Conservation (phyloP, 805 yeast genomes). For the Metschnikowia bowlesiae region DNA sequence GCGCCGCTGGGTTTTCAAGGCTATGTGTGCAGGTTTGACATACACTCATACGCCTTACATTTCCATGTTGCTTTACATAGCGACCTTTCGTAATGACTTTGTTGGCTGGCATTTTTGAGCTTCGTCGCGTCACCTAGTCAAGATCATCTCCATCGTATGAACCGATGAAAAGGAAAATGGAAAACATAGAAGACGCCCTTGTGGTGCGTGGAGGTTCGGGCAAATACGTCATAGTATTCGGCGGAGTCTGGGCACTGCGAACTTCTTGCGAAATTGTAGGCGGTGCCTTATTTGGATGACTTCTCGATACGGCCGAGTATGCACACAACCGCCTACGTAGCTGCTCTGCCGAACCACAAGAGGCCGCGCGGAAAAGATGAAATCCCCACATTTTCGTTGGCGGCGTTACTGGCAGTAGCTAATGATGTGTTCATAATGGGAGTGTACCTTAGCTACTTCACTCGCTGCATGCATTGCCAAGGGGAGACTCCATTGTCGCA, state of each 20-base stretch:
- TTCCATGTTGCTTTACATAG: background rate
- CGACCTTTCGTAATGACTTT: background rate
- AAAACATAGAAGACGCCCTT: too few relatives aligned
- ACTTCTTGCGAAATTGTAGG: background rate
- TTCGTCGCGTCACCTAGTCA: background rate
- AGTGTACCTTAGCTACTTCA: too few relatives aligned
- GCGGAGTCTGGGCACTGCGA: background rate
- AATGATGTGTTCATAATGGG: too few relatives aligned
- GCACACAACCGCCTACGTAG: too few relatives aligned
- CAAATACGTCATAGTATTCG: background rate
- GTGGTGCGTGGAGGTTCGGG: background rate
- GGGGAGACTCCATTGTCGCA: too few relatives aligned
- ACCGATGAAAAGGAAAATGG: background rate
- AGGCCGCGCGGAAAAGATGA: too few relatives aligned
- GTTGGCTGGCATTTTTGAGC: background rate
- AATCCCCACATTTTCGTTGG: too few relatives aligned
- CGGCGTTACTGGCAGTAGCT: too few relatives aligned
- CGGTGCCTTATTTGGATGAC: background rate
- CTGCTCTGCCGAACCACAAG: too few relatives aligned
- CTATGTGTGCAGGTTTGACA: background rate
- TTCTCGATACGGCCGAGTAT: background rate
- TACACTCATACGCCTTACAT: background rate
- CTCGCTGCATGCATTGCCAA: too few relatives aligned
- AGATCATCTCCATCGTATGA: too few relatives aligned
- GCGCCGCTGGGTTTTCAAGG: background rate